phyloP scores from a whole-genome alignment of 306 rosid genomes.

The Morella rubra region DNA sequence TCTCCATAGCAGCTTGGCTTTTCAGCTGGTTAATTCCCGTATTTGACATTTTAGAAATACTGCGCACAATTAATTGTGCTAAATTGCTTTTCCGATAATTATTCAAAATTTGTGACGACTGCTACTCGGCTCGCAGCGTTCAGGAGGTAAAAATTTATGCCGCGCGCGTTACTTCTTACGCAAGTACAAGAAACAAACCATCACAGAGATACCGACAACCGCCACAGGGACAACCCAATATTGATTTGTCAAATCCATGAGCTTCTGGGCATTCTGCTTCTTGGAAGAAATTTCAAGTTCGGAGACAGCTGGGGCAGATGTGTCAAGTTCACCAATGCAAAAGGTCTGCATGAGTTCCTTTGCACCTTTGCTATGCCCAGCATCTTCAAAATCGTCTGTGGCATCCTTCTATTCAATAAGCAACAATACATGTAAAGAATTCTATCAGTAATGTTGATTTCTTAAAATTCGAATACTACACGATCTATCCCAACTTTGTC shows the following conservation, averaged over 20 bases:
- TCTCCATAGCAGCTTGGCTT: too few species aligned
- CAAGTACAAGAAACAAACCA: slow-evolving; percentile 50
- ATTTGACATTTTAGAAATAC: too few species aligned
- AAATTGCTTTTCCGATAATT: too few species aligned
- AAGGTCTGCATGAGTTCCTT: slow-evolving; percentile 66
- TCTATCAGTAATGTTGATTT: slow-evolving; percentile 17
- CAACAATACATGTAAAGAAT: slow-evolving; percentile 21
- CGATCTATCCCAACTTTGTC: neutral
- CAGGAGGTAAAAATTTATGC: slow-evolving; percentile 19
- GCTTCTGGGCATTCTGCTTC: slow-evolving; percentile 34
- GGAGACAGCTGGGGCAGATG: slow-evolving; percentile 29
- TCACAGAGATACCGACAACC: slow-evolving; percentile 54
- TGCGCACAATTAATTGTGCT: too few species aligned
- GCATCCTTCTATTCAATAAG: slow-evolving; percentile 69
- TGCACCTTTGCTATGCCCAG: slow-evolving; percentile 76
- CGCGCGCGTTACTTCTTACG: slow-evolving; percentile 45
- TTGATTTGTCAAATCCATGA: slow-evolving; percentile 47
- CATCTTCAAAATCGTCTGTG: slow-evolving; percentile 92
- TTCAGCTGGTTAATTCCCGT: too few species aligned
- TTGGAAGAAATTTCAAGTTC: slow-evolving; percentile 38
- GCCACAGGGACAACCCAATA: slow-evolving; percentile 62
- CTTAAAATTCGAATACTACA: slow-evolving; percentile 2
- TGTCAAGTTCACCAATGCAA: slow-evolving; percentile 71
- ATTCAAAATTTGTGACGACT: slow-evolving; percentile 37
- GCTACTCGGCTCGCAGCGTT: slow-evolving; percentile 16